These are phyloP conservation scores for Phanerochaete sordida DNA, from an alignment of 768 basidiomycete genomes.

Conservation along the genomic window DNA sequence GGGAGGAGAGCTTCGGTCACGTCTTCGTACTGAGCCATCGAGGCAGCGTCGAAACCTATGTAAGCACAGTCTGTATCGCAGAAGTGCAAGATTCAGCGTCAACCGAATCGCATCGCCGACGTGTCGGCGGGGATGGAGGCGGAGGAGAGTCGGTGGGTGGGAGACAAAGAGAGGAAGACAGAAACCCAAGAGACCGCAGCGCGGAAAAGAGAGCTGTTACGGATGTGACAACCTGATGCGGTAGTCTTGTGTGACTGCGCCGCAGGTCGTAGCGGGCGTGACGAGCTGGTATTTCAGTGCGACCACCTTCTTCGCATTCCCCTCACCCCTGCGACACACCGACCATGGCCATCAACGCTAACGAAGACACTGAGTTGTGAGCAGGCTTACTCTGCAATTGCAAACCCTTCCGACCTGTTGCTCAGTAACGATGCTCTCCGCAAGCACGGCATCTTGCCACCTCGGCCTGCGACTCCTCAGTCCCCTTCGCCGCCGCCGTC, in stretches of 20 bases:
- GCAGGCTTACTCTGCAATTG: slow-evolving; percentile 23
- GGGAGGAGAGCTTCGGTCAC: slow-evolving; percentile 40
- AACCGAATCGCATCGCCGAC: background rate
- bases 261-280: slow-evolving; percentile 1
- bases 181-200: background rate
- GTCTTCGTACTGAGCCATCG: slow-evolving; percentile 20
- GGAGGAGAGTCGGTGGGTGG: background rate
- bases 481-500: slow-evolving; percentile 82
- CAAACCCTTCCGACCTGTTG: slow-evolving; percentile 10
- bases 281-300: background rate
- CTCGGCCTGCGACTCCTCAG: slow-evolving; percentile 60
- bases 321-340: background rate
- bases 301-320: background rate
- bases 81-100: background rate
- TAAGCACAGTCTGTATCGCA: slow-evolving; percentile 2
- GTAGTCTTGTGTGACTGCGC: slow-evolving; percentile 2
- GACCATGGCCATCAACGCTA: slow-evolving; percentile 66
- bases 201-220: background rate
- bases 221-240: background rate
- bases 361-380: slow-evolving; percentile 97
- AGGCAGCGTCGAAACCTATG: background rate
- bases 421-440: slow-evolving; percentile 89
- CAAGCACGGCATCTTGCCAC: slow-evolving; percentile 88
- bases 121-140: background rate
- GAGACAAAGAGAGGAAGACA: background rate